Conservation (phyloP, 768 basidiomycete species). For the Amanita polypyramis region DNA sequence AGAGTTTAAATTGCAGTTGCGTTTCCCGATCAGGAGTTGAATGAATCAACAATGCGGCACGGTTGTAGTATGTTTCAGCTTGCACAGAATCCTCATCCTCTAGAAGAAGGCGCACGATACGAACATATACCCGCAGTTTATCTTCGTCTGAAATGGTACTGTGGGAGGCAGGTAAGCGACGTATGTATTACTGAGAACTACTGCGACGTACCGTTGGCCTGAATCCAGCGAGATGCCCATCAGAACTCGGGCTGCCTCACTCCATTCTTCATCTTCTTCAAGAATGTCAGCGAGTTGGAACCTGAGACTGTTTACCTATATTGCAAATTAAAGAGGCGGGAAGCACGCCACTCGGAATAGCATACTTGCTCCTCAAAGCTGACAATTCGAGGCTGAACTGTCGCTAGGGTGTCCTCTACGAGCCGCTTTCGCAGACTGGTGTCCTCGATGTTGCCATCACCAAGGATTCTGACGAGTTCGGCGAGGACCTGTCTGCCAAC, state of each 20-base stretch:
- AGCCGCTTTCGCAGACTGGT: constrained; percentile 56
- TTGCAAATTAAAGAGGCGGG: constrained; percentile 3
- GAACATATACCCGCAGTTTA: constrained; percentile 83
- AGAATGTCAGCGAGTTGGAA: constrained; percentile 88
- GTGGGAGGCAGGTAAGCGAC: constrained; percentile 7
- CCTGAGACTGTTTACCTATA: constrained; percentile 70
- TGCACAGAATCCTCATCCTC: constrained; percentile 96
- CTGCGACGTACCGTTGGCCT: constrained; percentile 58
- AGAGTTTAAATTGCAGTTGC: constrained; percentile 78
- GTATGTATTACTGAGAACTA: constrained; percentile 2
- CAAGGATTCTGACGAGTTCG: constrained; percentile 67
- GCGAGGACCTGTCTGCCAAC: constrained; percentile 82
- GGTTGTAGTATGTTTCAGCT: constrained; percentile 97
- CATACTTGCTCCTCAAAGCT: constrained; percentile 94
- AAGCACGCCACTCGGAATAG: background rate
- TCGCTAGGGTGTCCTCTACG: constrained; percentile 62
- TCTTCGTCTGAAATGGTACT: constrained; percentile 70
- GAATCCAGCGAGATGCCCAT: constrained; percentile 91
- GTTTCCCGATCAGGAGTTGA: constrained; percentile 71
- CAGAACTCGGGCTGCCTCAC: constrained; percentile 82
- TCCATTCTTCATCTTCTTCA: constrained; percentile 89
- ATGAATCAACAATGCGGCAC: constrained; percentile 84
- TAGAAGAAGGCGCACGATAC: constrained; percentile 86
- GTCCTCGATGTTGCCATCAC: constrained; percentile 42
- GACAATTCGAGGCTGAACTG: constrained; percentile 69